Evolutionary conservation across 1,284 basidiomycete species (phyloP).

Genomic region (Irpex lacteus): DNA sequence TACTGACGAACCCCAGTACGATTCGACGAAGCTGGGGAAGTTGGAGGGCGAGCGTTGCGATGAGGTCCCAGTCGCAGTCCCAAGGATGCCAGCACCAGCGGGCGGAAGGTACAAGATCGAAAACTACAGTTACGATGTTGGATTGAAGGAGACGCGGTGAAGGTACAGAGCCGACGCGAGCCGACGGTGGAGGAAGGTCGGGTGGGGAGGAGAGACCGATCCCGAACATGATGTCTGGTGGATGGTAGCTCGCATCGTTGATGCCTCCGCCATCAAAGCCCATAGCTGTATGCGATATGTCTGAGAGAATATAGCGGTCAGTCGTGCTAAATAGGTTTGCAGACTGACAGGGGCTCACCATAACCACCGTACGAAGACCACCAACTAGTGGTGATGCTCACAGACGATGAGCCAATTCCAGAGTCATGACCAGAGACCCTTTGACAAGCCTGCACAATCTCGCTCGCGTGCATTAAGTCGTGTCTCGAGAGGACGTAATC

Average conservation of each 20-base stretch:
- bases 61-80: background rate
- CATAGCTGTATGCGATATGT: background rate
- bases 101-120: background rate
- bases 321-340: background rate
- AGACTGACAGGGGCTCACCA: background rate
- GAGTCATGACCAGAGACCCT: background rate
- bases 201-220: background rate
- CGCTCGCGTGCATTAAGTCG: background rate
- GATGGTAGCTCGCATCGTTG: background rate
- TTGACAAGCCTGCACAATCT: background rate
- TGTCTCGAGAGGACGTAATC: background rate
- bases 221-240: background rate
- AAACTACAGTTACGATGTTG: background rate
- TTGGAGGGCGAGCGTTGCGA: background rate
- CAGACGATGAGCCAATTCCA: background rate
- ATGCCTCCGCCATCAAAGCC: background rate
- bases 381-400: background rate
- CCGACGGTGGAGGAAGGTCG: background rate
- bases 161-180: background rate
- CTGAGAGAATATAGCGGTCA: background rate
- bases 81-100: conserved; percentile 1
- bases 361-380: background rate
- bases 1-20: background rate
- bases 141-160: background rate
- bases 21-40: background rate